Evolutionary conservation across 2,329 filamentous ascomycete species (phyloP).

Genomic region (Rachicladosporium sp.): DNA sequence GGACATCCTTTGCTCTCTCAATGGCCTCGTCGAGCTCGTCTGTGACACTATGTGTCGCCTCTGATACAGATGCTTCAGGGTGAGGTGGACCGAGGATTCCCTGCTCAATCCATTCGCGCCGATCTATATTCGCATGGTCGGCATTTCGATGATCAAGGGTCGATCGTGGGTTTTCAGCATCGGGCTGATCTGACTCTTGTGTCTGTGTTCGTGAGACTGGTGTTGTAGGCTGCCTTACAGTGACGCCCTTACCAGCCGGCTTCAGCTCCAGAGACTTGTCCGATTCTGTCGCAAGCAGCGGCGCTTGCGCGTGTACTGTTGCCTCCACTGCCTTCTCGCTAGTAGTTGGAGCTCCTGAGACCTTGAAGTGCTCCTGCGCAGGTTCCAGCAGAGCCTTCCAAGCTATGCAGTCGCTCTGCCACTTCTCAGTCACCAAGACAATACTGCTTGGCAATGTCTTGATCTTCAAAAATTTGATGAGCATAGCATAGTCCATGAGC

Average conservation of each 20-base stretch:
- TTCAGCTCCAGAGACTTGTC: constrained; percentile 40
- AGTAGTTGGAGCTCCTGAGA: constrained; percentile 12
- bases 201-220: constrained; percentile 5
- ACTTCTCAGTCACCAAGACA: constrained; percentile 38
- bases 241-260: constrained; percentile 29
- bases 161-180: no score
- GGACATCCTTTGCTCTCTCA: constrained; percentile 46
- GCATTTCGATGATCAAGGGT: no score
- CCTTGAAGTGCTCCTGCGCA: constrained; percentile 46
- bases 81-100: background rate
- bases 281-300: constrained; percentile 8
- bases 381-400: constrained; percentile 36
- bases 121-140: no score
- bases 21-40: constrained; percentile 57
- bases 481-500: constrained; percentile 48
- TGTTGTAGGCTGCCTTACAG: constrained; percentile 27
- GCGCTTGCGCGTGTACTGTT: background rate
- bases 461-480: constrained; percentile 45
- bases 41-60: background rate
- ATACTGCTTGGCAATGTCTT: constrained; percentile 35
- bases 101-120: background rate
- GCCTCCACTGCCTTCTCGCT: no score
- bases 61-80: background rate
- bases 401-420: constrained; percentile 32
- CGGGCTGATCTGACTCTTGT: background rate